phyloP scores from a whole-genome alignment of 2,329 filamentous ascomycete genomes.

The Coniochaeta sp. region DNA sequence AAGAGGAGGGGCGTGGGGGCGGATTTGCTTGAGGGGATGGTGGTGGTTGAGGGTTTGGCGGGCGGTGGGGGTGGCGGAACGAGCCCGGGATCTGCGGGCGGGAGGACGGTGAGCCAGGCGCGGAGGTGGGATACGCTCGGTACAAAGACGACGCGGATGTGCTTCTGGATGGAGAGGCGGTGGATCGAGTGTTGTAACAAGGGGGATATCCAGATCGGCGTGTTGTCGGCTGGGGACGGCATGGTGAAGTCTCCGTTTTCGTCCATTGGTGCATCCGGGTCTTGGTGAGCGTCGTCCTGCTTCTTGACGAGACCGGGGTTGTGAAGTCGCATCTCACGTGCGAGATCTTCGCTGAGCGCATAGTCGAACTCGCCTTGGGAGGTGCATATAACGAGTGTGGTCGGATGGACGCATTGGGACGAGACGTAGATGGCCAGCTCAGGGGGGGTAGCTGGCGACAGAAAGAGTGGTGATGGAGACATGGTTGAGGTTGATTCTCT shows the following conservation, averaged over 20 bases:
- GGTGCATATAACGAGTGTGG: constrained; percentile 66
- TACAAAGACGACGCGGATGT: constrained; percentile 64
- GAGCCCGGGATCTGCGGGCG: not conserved
- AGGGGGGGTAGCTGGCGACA: constrained; percentile 46
- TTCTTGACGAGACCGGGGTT: not conserved
- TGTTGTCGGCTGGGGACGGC: not conserved
- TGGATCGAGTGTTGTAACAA: constrained; percentile 56
- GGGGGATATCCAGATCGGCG: constrained; percentile 29
- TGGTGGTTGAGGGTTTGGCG: constrained; percentile 3
- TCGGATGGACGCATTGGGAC: constrained; percentile 44
- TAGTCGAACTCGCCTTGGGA: constrained; percentile 57
- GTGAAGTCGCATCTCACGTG: constrained; percentile 19
- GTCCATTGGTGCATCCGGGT: constrained; percentile 11
- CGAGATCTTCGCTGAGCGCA: constrained; percentile 45
- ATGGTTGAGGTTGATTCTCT: not conserved
- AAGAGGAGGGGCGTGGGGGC: constrained; percentile 43
- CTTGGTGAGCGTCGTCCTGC: constrained; percentile 9
- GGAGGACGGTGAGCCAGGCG: constrained; percentile 56
- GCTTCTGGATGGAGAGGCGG: constrained; percentile 60
- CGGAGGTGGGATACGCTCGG: constrained; percentile 72
- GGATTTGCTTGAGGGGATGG: no score
- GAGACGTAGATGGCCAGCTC: constrained; percentile 62
- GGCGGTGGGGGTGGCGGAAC: no score
- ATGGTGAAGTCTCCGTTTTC: no score
- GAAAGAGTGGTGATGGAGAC: constrained; percentile 28